Conservation (phyloP, 2,329 filamentous ascomycete genomes). For the Lasiodiplodia gonubiensis region DNA sequence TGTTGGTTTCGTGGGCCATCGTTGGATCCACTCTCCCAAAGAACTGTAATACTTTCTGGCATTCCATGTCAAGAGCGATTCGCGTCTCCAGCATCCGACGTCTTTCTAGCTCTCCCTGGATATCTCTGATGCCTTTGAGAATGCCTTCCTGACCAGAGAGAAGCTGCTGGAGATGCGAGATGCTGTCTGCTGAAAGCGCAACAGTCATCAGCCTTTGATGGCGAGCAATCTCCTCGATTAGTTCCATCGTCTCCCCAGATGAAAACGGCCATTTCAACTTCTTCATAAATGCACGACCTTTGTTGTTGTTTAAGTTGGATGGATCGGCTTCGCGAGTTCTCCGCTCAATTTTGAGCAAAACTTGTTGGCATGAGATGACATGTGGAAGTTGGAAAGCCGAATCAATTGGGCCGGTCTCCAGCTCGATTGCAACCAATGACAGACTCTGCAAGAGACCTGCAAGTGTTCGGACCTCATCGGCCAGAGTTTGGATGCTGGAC, state of each 20-base stretch:
- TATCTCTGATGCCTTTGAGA: neutral
- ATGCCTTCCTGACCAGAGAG: neutral
- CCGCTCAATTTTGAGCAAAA: neutral
- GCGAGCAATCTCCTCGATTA: neutral
- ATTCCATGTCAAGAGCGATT: neutral
- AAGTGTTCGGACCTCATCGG: neutral
- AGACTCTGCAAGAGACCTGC: neutral
- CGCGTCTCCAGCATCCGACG: neutral
- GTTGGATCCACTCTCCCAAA: neutral
- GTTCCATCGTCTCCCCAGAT: neutral
- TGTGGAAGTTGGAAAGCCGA: neutral
- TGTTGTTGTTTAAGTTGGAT: neutral
- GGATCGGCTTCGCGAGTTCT: neutral
- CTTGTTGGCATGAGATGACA: neutral
- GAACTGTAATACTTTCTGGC: neutral
- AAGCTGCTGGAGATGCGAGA: neutral
- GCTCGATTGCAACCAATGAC: neutral
- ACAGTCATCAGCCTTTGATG: neutral
- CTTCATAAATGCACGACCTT: neutral
- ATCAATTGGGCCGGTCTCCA: neutral
- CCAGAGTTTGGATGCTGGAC: neutral
- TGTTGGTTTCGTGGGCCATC: neutral
- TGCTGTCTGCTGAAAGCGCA: neutral
- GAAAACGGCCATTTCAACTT: conserved; percentile 6
- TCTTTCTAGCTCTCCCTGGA: neutral